These are phyloP conservation scores for Naumovozyma castellii DNA, from an alignment of 805 yeast species.

Conservation along the genomic window DNA sequence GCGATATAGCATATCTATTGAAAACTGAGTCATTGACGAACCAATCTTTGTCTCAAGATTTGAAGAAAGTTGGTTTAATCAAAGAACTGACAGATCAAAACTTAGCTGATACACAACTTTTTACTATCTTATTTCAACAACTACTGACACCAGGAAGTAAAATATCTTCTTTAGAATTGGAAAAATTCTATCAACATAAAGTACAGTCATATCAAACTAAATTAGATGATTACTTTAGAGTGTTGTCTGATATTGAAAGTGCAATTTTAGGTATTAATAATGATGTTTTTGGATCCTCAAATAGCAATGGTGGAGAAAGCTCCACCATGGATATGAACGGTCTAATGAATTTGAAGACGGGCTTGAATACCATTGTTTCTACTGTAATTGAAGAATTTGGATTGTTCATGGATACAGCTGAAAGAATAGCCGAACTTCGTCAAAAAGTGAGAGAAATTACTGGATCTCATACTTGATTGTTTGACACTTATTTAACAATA, in stretches of 20 bases:
- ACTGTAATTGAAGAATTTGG: slow-evolving; percentile 60
- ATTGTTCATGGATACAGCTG: slow-evolving; percentile 66
- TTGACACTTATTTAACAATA: background rate
- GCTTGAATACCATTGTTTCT: slow-evolving; percentile 43
- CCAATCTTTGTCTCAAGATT: slow-evolving; percentile 48
- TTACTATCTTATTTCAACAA: slow-evolving; percentile 45
- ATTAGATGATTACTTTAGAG: slow-evolving; percentile 41
- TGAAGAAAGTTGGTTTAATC: slow-evolving; percentile 37
- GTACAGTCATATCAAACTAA: slow-evolving; percentile 32
- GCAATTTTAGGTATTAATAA: slow-evolving; percentile 53
- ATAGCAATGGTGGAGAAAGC: background rate
- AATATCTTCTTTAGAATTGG: slow-evolving; percentile 46
- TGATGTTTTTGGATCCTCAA: slow-evolving; percentile 28
- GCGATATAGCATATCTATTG: slow-evolving; percentile 56
- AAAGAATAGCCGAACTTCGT: slow-evolving; percentile 63
- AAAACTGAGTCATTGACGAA: slow-evolving; percentile 54
- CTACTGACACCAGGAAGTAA: slow-evolving; percentile 46
- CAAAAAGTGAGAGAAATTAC: slow-evolving; percentile 34
- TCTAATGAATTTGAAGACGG: slow-evolving; percentile 21
- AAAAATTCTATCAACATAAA: slow-evolving; percentile 44
- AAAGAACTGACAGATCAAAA: slow-evolving; percentile 36
- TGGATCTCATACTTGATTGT: slow-evolving; percentile 1
- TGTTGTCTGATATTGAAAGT: slow-evolving; percentile 45
- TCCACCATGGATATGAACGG: slow-evolving; percentile 12
- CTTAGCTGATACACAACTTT: slow-evolving; percentile 40